These are phyloP conservation scores for Eucalyptus camaldulensis DNA, from an alignment of 345 rosid species.

Conservation along the genomic window DNA sequence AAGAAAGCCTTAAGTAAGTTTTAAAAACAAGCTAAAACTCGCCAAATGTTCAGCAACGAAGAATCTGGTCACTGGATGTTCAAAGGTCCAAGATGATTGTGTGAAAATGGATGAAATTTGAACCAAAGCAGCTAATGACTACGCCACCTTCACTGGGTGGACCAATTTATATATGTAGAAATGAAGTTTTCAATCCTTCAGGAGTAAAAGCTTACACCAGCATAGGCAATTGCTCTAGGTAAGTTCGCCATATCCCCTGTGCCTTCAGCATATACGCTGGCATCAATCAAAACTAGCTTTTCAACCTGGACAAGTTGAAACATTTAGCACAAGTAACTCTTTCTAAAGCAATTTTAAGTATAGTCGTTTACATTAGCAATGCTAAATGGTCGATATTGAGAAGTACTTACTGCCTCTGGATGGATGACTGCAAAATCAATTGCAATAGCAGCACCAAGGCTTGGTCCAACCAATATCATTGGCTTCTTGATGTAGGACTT, in stretches of 20 bases:
- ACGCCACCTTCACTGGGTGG: not conserved
- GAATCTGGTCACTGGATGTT: not conserved
- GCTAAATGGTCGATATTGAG: not conserved
- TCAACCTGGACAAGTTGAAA: constrained; percentile 36
- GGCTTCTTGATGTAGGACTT: constrained; percentile 69
- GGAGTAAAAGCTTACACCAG: constrained; percentile 46
- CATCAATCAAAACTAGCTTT: constrained; percentile 70
- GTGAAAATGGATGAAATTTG: not conserved
- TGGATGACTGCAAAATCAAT: constrained; percentile 68
- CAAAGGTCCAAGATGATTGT: not conserved
- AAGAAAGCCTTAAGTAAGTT: not conserved
- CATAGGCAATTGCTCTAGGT: constrained; percentile 67
- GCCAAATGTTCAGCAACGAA: not conserved
- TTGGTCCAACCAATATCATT: constrained; percentile 78
- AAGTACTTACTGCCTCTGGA: constrained; percentile 70
- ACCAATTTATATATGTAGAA: not conserved
- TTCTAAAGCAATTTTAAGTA: not conserved
- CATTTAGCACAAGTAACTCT: not conserved
- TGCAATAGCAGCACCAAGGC: constrained; percentile 96
- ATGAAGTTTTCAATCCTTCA: not conserved
- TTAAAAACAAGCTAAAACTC: not conserved
- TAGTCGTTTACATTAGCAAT: not conserved
- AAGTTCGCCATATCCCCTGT: constrained; percentile 71
- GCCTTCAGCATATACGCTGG: constrained; percentile 90
- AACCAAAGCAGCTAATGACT: not conserved